Conservation (phyloP, 1,284 basidiomycete genomes). For the Cutaneotrichosporon cavernicola region DNA sequence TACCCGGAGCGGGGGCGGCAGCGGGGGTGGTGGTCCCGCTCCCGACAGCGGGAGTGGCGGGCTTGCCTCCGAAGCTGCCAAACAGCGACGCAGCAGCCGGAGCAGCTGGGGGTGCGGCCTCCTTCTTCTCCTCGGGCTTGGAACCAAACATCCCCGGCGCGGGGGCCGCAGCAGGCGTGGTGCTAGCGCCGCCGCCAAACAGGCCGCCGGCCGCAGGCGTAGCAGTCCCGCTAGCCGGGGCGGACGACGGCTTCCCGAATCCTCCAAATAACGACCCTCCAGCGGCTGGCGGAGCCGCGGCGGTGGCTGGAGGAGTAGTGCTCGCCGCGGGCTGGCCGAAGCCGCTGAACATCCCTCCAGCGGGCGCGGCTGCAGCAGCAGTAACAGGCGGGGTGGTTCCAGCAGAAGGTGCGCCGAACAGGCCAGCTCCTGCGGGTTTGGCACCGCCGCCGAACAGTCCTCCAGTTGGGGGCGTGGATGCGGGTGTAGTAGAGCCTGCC, state of each 20-base stretch:
- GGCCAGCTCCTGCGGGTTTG: constrained; percentile 17
- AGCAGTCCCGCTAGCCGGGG: not conserved
- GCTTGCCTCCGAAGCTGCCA: constrained; percentile 34
- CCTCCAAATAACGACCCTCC: constrained; percentile 21
- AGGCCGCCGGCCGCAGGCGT: constrained; percentile 21
- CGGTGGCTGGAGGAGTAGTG: constrained; percentile 40
- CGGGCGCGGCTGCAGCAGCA: constrained; percentile 15
- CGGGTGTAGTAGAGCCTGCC: constrained; percentile 36
- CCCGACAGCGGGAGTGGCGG: constrained; percentile 12
- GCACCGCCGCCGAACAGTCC: constrained; percentile 21
- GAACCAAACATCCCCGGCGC: constrained; percentile 40
- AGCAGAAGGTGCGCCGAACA: constrained; percentile 31
- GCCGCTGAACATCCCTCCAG: not conserved
- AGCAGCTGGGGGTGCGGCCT: constrained; percentile 3
- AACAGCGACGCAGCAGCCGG: constrained; percentile 32
- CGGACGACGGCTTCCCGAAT: constrained; percentile 12
- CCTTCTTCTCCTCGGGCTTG: constrained; percentile 13
- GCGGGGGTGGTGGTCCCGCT: constrained; percentile 30
- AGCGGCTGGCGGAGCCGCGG: constrained; percentile 9
- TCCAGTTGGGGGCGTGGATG: constrained; percentile 36
- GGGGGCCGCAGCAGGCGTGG: constrained; percentile 22
- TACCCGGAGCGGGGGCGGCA: constrained; percentile 29
- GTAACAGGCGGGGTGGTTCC: constrained; percentile 18
- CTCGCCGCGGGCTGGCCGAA: constrained; percentile 41
- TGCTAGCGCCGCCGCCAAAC: constrained; percentile 33